phyloP scores from a whole-genome alignment of 2,329 filamentous ascomycete genomes.

The Tolypocladium capitatum region DNA sequence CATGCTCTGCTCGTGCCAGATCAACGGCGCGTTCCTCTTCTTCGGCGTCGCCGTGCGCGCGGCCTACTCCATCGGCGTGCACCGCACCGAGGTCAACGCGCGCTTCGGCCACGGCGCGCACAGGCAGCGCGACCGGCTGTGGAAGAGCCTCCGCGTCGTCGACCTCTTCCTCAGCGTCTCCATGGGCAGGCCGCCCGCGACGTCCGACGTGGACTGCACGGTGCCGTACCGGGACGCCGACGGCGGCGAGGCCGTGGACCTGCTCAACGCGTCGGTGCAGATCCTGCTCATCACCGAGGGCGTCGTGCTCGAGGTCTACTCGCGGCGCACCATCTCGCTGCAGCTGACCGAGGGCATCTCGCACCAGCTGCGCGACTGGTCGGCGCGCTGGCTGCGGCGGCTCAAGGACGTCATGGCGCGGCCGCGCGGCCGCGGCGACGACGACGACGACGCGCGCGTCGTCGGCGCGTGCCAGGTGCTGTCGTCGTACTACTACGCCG shows the following conservation, averaged over 20 bases:
- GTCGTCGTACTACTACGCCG: slow-evolving; percentile 41
- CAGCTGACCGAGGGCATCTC: slow-evolving; percentile 41
- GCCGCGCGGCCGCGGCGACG: no score
- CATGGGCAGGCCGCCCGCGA: slow-evolving; percentile 40
- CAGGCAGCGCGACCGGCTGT: slow-evolving; percentile 33
- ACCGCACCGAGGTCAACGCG: slow-evolving; percentile 39
- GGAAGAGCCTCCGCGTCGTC: slow-evolving; percentile 39
- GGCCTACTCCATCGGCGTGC: slow-evolving; percentile 38
- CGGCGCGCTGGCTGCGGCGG: slow-evolving; percentile 30
- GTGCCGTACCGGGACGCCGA: slow-evolving; percentile 30
- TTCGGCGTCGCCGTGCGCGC: slow-evolving; percentile 40
- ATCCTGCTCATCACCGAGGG: slow-evolving; percentile 37
- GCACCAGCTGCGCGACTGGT: slow-evolving; percentile 38
- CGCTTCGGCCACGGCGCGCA: slow-evolving; percentile 32
- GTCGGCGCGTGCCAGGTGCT: slow-evolving; percentile 38
- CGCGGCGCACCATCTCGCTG: slow-evolving; percentile 36
- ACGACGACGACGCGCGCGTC: slow-evolving; percentile 15
- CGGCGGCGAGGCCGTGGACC: slow-evolving; percentile 26
- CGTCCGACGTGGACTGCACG: slow-evolving; percentile 40
- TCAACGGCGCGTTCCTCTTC: slow-evolving; percentile 40
- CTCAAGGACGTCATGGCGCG: slow-evolving; percentile 25
- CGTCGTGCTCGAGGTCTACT: slow-evolving; percentile 39
- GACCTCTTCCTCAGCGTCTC: slow-evolving; percentile 40
- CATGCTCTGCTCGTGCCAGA: slow-evolving; percentile 41
- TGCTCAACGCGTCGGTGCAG: slow-evolving; percentile 38